phyloP scores from a whole-genome alignment of 352 stramenopile genomes.

The Achlya hypogyna region DNA sequence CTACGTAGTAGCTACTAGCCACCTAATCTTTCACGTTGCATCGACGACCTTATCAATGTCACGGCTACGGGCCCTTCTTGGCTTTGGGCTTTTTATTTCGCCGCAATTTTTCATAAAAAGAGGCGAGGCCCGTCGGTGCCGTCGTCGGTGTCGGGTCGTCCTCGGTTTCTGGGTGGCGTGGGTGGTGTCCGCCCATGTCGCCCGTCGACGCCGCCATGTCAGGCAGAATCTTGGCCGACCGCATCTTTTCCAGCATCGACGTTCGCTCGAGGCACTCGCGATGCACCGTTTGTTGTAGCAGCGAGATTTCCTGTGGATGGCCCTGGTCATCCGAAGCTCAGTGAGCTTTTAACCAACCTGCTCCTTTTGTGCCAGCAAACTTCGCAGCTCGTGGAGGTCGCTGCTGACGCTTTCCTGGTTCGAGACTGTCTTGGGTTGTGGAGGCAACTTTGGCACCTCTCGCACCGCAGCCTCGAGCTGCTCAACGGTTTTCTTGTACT shows the following conservation, averaged over 20 bases:
- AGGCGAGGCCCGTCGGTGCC: conserved; percentile 40
- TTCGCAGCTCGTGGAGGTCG: background rate
- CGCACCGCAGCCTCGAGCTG: background rate
- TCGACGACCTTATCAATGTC: no score
- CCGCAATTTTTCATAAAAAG: conserved; percentile 72
- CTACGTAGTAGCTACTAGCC: no score
- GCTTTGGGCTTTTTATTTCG: conserved; percentile 20
- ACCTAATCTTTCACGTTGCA: no score
- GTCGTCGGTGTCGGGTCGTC: conserved; percentile 25
- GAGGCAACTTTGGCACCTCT: background rate
- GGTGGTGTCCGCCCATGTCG: no score
- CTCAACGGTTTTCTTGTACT: conserved; percentile 5
- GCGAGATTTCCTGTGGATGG: conserved; percentile 44
- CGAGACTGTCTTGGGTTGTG: background rate
- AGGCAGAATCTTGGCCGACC: conserved; percentile 52
- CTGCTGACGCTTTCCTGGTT: no score
- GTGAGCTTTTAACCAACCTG: background rate
- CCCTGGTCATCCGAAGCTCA: background rate
- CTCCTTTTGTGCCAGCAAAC: conserved; percentile 3
- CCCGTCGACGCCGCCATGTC: conserved; percentile 26
- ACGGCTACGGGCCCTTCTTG: no score
- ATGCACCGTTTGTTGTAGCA: conserved; percentile 75
- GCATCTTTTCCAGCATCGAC: conserved; percentile 62
- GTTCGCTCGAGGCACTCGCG: conserved; percentile 74
- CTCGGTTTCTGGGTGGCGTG: conserved; percentile 17